phyloP scores from a whole-genome alignment of 345 rosid species.

The Gossypium thurberi region DNA sequence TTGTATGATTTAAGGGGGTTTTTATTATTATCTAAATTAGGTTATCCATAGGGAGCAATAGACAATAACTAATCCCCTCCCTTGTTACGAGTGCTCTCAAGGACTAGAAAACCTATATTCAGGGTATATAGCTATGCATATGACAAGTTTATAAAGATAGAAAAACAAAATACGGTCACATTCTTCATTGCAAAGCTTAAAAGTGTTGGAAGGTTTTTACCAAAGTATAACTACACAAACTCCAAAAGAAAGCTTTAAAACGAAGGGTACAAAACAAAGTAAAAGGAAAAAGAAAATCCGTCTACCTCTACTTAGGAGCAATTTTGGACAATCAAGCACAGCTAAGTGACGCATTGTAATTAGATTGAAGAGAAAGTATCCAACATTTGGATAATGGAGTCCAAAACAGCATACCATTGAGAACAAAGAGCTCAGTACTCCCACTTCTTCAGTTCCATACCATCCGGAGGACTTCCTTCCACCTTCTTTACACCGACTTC shows the following conservation, averaged over 20 bases:
- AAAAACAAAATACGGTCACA: background rate
- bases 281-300: background rate
- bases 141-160: background rate
- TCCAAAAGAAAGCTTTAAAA: background rate
- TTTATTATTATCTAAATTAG: too few species aligned
- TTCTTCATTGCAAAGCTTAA: background rate
- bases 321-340: constrained; percentile 4
- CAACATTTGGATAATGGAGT: constrained; percentile 3
- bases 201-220: background rate
- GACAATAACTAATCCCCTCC: too few species aligned
- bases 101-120: too few species aligned
- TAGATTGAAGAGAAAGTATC: background rate
- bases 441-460: constrained; percentile 96
- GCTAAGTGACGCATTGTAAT: background rate
- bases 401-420: constrained; percentile 7
- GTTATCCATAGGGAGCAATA: too few species aligned
- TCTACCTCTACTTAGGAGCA: background rate
- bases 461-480: constrained; percentile 89
- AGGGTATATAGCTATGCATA: background rate
- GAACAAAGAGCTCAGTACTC: constrained; percentile 31
- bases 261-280: background rate
- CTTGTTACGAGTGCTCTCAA: too few species aligned
- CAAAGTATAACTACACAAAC: background rate
- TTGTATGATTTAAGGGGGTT: too few species aligned
- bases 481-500: constrained; percentile 85